These are phyloP conservation scores for Flaveria floridana DNA, from an alignment of 140 eudicot genomes.

Conservation along the genomic window DNA sequence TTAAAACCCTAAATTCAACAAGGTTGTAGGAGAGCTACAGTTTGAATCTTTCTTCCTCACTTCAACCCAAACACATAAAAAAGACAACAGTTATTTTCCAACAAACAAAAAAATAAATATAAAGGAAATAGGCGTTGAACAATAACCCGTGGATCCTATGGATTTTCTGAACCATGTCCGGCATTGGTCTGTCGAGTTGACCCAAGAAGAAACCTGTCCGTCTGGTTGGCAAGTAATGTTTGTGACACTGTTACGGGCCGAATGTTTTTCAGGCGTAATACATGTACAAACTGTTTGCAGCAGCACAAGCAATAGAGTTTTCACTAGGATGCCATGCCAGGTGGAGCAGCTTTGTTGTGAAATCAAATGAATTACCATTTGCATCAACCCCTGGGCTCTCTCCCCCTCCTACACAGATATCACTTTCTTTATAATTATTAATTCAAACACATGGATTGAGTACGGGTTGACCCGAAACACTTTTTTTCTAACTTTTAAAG, in stretches of 20 bases:
- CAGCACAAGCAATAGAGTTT: constrained; percentile 90
- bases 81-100: constrained; percentile 36
- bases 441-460: not conserved
- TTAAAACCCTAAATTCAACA: constrained; percentile 44
- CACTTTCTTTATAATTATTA: not conserved
- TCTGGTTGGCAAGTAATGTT: constrained; percentile 31
- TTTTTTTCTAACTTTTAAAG: not conserved
- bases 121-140: constrained; percentile 34
- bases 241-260: constrained; percentile 19
- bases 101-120: constrained; percentile 27
- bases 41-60: constrained; percentile 51
- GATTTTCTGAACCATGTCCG: constrained; percentile 10
- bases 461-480: not conserved
- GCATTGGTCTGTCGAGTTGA: constrained; percentile 24
- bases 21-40: constrained; percentile 63
- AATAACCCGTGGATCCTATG: constrained; percentile 27
- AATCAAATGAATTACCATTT: constrained; percentile 70
- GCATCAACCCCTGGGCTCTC: constrained; percentile 66
- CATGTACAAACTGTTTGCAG: constrained; percentile 96
- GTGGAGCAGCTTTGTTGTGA: constrained; percentile 74
- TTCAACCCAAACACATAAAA: constrained; percentile 54
- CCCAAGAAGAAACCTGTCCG: constrained; percentile 18
- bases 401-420: constrained; percentile 23
- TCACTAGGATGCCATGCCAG: constrained; percentile 95
- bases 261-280: constrained; percentile 61